phyloP scores from a whole-genome alignment of 2,329 filamentous ascomycete genomes.

The Colletotrichum higginsianum region DNA sequence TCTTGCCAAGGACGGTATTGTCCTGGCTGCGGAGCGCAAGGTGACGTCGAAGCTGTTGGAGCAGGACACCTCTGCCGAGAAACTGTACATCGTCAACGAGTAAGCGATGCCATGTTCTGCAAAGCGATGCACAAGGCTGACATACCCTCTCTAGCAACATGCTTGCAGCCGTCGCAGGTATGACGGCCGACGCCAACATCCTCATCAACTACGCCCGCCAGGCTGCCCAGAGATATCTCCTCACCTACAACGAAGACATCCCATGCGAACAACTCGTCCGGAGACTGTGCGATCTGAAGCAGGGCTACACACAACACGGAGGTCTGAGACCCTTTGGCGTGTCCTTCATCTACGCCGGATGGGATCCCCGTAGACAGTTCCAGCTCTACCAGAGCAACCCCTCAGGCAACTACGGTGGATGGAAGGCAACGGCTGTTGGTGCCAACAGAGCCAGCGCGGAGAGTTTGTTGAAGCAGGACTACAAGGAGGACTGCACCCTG shows the following conservation, averaged over 20 bases:
- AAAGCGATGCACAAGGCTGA: not conserved
- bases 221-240: slow-evolving; percentile 95
- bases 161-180: slow-evolving; percentile 99
- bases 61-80: slow-evolving; percentile 99
- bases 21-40: slow-evolving; percentile 97
- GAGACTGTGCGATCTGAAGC: slow-evolving; percentile 96
- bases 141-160: slow-evolving; percentile 84
- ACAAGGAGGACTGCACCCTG: slow-evolving; percentile 97
- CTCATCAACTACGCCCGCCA: slow-evolving; percentile 99
- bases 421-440: slow-evolving; percentile 98
- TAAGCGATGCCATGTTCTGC: slow-evolving; percentile 61
- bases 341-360: slow-evolving; percentile 99
- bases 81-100: slow-evolving; percentile 99
- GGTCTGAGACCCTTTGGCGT: slow-evolving; percentile 98
- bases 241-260: slow-evolving; percentile 99
- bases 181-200: slow-evolving; percentile 99
- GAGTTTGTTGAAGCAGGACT: slow-evolving; percentile 98
- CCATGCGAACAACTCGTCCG: slow-evolving; percentile 99
- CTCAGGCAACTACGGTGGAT: slow-evolving; percentile 98
- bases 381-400: slow-evolving; percentile 99
- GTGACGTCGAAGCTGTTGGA: slow-evolving; percentile 99
- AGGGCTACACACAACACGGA: slow-evolving; percentile 99
- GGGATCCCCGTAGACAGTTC: slow-evolving; percentile 96
- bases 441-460: slow-evolving; percentile 99
- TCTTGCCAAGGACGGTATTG: slow-evolving; percentile 97